A percentile compares a stretch with the other conserved stretches of the same genome.
Conservation (phyloP, 495 filamentous ascomycete species). For the Lindgomyces ingoldianus region DNA sequence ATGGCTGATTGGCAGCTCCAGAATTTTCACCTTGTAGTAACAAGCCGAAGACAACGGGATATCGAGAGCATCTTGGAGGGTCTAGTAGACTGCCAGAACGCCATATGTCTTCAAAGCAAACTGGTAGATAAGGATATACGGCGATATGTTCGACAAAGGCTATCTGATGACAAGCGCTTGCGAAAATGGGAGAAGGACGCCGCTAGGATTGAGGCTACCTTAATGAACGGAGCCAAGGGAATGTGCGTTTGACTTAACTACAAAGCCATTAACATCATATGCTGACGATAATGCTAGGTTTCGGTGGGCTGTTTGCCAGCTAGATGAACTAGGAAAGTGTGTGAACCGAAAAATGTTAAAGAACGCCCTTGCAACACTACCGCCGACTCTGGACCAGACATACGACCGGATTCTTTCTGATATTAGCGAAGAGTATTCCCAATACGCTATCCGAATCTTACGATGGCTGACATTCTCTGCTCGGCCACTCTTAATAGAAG, state of each 20-base stretch:
- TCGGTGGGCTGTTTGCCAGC: conserved; percentile 39
- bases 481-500: conserved; percentile 16
- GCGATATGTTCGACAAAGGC: not conserved
- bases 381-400: conserved; percentile 33
- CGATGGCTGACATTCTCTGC: conserved; percentile 23
- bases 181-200: not conserved
- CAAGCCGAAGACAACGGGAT: not conserved
- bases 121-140: not conserved
- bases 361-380: conserved; percentile 23
- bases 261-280: too few species aligned
- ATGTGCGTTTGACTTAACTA: not conserved
- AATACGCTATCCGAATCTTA: conserved; percentile 24
- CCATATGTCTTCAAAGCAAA: not conserved
- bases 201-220: not conserved
- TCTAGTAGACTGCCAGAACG: not conserved
- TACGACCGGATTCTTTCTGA: conserved; percentile 33
- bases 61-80: not conserved
- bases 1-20: not conserved
- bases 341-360: conserved; percentile 1
- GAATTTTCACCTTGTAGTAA: not conserved
- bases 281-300: conserved; percentile 32
- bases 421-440: conserved; percentile 12
- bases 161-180: not conserved
- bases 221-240: not conserved
- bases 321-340: conserved; percentile 32